Conservation (phyloP, 495 filamentous ascomycete species). For the Melanomma pulvis-pyrius region DNA sequence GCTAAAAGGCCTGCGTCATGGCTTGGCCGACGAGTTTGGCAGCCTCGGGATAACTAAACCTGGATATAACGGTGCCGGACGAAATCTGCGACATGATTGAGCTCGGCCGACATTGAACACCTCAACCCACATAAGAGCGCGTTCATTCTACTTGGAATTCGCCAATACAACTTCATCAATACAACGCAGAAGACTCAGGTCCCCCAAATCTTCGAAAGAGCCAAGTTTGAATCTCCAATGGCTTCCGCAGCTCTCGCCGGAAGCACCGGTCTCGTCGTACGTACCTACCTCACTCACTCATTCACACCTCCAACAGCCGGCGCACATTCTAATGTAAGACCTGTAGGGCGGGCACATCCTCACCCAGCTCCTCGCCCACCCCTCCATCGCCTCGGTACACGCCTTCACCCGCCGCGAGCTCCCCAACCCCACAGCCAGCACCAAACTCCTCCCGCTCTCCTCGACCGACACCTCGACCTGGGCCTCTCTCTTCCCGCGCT, state of each 20-base stretch:
- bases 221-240: too few relatives aligned
- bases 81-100: not conserved
- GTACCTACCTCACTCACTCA: slow-evolving; percentile 6
- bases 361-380: slow-evolving; percentile 40
- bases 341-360: slow-evolving; percentile 46
- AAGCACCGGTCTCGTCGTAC: slow-evolving; percentile 47
- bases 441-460: slow-evolving; percentile 40
- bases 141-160: not conserved
- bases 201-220: not conserved
- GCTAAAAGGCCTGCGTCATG: not conserved
- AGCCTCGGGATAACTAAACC: not conserved
- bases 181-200: not conserved
- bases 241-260: slow-evolving; percentile 42
- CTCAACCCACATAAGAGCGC: not conserved
- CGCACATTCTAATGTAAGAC: not conserved
- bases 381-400: slow-evolving; percentile 39
- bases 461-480: slow-evolving; percentile 41
- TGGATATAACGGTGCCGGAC: not conserved
- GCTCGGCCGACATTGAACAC: not conserved
- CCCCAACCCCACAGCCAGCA: slow-evolving; percentile 35
- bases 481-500: slow-evolving; percentile 46
- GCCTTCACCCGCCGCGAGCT: slow-evolving; percentile 44
- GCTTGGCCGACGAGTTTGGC: not conserved
- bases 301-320: not conserved
- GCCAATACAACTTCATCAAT: not conserved